Percentiles rank a stretch among this genome's conserved stretches.
Evolutionary conservation across 192 early-diverging fungal genomes (phyloP).

Genomic region (Coemansia sp.): DNA sequence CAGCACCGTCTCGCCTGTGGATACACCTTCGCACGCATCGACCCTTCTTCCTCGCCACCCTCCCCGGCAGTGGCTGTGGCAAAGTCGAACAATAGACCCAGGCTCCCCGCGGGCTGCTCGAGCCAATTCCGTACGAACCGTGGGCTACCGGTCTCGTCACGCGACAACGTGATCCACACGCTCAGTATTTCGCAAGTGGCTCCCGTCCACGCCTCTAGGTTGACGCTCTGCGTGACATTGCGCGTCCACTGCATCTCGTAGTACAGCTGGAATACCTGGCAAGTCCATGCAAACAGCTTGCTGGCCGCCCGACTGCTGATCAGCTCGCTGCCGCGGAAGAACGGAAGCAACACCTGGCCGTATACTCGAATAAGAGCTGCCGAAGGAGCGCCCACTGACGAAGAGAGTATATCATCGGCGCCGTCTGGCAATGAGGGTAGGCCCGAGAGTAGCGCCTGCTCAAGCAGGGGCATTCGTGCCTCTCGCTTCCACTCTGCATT

Average conservation of each 20-base stretch:
- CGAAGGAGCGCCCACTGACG: slow-evolving; percentile 7
- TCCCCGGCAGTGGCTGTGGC: slow-evolving; percentile 9
- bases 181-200: slow-evolving; percentile 33
- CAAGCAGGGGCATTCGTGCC: slow-evolving; percentile 21
- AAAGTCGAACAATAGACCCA: slow-evolving; percentile 40
- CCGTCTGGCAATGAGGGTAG: slow-evolving; percentile 5
- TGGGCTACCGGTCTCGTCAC: slow-evolving; percentile 19
- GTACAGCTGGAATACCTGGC: slow-evolving; percentile 24
- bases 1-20: slow-evolving; percentile 31
- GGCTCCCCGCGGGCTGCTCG: neutral
- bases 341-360: slow-evolving; percentile 26
- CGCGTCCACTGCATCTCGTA: slow-evolving; percentile 22
- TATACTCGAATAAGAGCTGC: slow-evolving; percentile 18
- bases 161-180: slow-evolving; percentile 35
- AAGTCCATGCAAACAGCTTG: slow-evolving; percentile 34
- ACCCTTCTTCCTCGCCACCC: neutral
- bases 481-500: slow-evolving; percentile 10
- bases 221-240: neutral
- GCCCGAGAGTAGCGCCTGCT: slow-evolving; percentile 1
- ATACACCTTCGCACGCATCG: slow-evolving; percentile 6
- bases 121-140: slow-evolving; percentile 48
- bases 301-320: neutral
- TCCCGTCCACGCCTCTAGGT: neutral
- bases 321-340: slow-evolving; percentile 18
- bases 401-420: neutral